These are phyloP conservation scores for Ilyonectria sp. DNA, from an alignment of 2,329 filamentous ascomycete genomes.

Conservation along the genomic window DNA sequence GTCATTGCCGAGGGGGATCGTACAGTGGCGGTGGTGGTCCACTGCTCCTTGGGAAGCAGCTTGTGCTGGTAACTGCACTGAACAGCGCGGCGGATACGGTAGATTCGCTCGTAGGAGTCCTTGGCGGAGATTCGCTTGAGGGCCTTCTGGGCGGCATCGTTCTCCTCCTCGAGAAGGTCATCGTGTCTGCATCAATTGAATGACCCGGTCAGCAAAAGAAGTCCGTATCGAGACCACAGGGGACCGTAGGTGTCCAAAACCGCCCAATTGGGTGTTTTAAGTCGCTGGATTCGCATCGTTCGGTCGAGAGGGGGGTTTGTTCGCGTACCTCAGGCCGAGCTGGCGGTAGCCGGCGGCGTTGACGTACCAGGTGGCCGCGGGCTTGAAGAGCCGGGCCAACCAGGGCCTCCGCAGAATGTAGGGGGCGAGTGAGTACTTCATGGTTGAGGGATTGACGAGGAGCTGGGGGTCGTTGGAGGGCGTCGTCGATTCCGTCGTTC, in stretches of 20 bases:
- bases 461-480: constrained; percentile 32
- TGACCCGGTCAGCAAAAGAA: constrained; percentile 42
- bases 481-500: constrained; percentile 33
- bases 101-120: constrained; percentile 96
- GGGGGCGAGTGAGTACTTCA: constrained; percentile 81
- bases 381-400: constrained; percentile 83
- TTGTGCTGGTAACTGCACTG: constrained; percentile 79
- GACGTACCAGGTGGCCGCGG: constrained; percentile 89
- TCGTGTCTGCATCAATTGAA: constrained; percentile 77
- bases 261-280: constrained; percentile 40
- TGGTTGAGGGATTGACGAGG: constrained; percentile 60
- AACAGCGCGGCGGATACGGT: constrained; percentile 94
- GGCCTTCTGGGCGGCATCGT: constrained; percentile 86
- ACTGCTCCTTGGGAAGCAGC: constrained; percentile 74
- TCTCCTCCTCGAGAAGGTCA: constrained; percentile 95
- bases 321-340: constrained; percentile 86
- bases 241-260: not conserved
- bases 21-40: constrained; percentile 72
- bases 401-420: constrained; percentile 89
- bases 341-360: constrained; percentile 93
- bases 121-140: constrained; percentile 91
- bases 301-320: constrained; percentile 25
- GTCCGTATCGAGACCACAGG: constrained; percentile 6
- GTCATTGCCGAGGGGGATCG: constrained; percentile 45
- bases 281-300: constrained; percentile 20